Evolutionary conservation across 345 rosid species (phyloP), one percentile per base, ranked within the genome.

Genomic region (Reutealis trisperma): DNA sequence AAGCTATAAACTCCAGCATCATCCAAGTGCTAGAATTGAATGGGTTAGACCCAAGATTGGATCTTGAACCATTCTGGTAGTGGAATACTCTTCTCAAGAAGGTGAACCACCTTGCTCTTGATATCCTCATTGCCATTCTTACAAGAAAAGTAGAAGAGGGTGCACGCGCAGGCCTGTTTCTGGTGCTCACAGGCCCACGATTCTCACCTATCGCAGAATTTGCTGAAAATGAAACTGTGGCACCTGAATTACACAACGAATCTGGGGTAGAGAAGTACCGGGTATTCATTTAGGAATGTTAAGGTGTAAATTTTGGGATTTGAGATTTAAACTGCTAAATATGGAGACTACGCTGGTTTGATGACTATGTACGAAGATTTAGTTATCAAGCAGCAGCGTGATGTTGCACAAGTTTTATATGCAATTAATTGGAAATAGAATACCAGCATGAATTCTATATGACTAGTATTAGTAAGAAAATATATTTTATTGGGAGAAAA

Each of bases 21-120:
- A 94, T 96, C 98, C 98, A 96, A 51, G 90, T 74, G 37, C 86
- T 83, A 0, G 99, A 90, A 86, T 94, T 89, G 84, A 93, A 94
- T 79, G 99, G 99, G 77, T 96, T 92, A 0, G 98, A 87, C 42
- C 97, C 97, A 45, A 92, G 95, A 80, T 94, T 90, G 1, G 97
- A 91, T 63, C 92, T 88, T 30, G 93, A 89, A 24, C 97, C 96
- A 79, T 96, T 96, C 80, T 96, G 99, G 86, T 94, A 94, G 21
- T 96, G 99, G 78, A 94, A 96, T 4, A 94, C 97, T 79, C 99
- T 92, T 73, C 99, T 94, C 73, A 90, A 84, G 90, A 96, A 94
- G 54, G 81, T 84, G 73, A 94, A 96, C 98, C 98, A 94, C 80
- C 98, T 89, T 22, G 98, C 92, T 85, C 99, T 91, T 14, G 97